These are phyloP conservation scores for Anthostomella pinea DNA, from an alignment of 2,329 filamentous ascomycete species.

Conservation along the genomic window DNA sequence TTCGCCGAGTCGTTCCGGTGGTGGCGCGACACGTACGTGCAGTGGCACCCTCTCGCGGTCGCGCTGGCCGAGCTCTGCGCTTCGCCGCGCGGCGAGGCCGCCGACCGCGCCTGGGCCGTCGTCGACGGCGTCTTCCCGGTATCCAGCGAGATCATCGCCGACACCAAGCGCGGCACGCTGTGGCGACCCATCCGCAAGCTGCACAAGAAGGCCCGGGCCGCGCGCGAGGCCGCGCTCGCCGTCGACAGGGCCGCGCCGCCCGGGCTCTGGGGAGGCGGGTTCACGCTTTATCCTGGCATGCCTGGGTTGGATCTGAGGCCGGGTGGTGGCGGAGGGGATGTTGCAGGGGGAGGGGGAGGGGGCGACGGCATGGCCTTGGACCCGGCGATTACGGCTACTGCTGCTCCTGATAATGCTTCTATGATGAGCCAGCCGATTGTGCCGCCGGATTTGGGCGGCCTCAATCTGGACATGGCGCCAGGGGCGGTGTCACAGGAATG, in stretches of 20 bases:
- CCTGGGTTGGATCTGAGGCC: too few species aligned
- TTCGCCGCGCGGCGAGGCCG: constrained; percentile 43
- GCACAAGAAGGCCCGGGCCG: constrained; percentile 46
- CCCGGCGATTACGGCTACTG: too few species aligned
- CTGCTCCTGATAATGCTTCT: too few species aligned
- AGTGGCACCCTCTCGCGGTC: constrained; percentile 55
- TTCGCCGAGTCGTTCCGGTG: constrained; percentile 41
- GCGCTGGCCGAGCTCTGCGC: constrained; percentile 51
- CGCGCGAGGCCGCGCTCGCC: constrained; percentile 31
- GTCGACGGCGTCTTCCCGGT: constrained; percentile 44
- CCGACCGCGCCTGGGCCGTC: constrained; percentile 47
- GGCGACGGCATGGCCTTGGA: too few species aligned
- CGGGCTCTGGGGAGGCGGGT: background rate
- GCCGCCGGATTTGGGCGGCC: constrained; percentile 3
- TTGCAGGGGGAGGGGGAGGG: too few species aligned
- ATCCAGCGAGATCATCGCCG: constrained; percentile 46
- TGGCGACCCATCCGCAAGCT: constrained; percentile 55
- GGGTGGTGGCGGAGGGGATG: background rate
- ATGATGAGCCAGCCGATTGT: too few species aligned
- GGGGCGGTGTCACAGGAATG: constrained; percentile 11
- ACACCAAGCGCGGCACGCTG: constrained; percentile 47
- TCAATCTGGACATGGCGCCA: constrained; percentile 10
- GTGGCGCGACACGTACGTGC: constrained; percentile 50
- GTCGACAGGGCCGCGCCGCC: constrained; percentile 7
- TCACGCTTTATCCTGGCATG: too few species aligned